Evolutionary conservation across 2,329 filamentous ascomycete genomes (phyloP), one percentile per base, ranked within the genome.

Genomic region (Sporothrix humicola): DNA sequence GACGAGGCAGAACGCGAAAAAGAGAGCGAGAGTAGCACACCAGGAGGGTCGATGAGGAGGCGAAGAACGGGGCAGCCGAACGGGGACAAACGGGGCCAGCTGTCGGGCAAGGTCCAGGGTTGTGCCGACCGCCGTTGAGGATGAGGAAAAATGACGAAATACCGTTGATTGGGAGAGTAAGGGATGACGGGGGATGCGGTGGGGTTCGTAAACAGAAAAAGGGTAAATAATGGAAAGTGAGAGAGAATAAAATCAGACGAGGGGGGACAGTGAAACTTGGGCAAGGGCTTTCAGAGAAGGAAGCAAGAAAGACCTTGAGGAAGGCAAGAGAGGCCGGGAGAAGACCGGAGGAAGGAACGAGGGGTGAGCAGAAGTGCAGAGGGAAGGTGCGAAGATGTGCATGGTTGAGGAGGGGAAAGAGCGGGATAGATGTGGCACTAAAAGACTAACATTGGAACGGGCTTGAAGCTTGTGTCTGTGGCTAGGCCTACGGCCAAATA

Each of bases 1-100:
- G 54, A 37, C 2, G 44, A 26, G 37, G 44, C 42, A 54, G 46
- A 46, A 15, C 26, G 31, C 23, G 46, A 26, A 15, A 58, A 52
- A 12, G 31, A 54, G 50, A 23, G 42, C 4, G 31, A 69, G 50
- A 46, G 15, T n/a, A 46, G n/a, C 56, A 26, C 31, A 37, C 3
- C 31, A 26, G 50, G 31, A 26, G 37, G 26, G 26, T 23, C 23
- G 37, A 58, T 37, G 12, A 69, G 46, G 65, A 69, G 65, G 37
- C 42, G 48, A 56, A 70, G n/a, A 70, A 54, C 46, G 66, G 66
- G 52, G 50, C 68, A 44, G 17, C 52, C 50, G 31, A 44, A 69
- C 66, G 31, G 66, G 68, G 46, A 52, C 17, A 69, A 56, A 44
- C 50, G 66, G 66, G 66, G 66, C 66, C 65, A 46, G 65, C 65